Percentiles rank a stretch among this genome's conserved stretches.
Evolutionary conservation across 140 eudicot species (phyloP).

Genomic region (Stevia rebaudiana): DNA sequence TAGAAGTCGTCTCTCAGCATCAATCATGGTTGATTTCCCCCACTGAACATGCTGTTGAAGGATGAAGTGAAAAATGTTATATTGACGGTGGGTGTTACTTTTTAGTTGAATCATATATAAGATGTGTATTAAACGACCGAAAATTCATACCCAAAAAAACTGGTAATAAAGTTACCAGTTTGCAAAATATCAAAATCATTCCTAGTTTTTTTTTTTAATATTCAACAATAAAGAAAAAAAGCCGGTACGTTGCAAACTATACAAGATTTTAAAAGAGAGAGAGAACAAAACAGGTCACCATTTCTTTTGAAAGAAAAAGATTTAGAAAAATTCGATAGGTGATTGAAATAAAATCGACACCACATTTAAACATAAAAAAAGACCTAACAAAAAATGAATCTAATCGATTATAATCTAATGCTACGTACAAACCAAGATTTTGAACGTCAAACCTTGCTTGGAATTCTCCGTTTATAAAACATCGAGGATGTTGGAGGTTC

Average conservation of each 20-base stretch:
- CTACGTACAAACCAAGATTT: too few species aligned
- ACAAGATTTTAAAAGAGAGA: too few species aligned
- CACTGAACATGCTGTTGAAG: slow-evolving; percentile 59
- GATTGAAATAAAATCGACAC: background rate
- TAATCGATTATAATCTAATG: too few species aligned
- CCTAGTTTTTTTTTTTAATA: too few species aligned
- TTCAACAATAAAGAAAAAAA: too few species aligned
- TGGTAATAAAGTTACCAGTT: too few species aligned
- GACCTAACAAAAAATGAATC: background rate
- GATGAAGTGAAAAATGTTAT: background rate
- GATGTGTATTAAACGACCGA: too few species aligned
- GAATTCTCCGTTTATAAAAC: slow-evolving; percentile 62
- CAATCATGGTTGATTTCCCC: slow-evolving; percentile 67
- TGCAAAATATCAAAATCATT: too few species aligned
- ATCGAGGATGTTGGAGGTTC: slow-evolving; percentile 62
- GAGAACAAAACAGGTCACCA: background rate
- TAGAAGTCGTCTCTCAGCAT: slow-evolving; percentile 74
- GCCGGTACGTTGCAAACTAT: too few species aligned
- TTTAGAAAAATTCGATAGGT: background rate
- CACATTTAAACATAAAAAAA: too few species aligned
- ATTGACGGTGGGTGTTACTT: background rate
- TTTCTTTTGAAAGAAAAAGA: background rate
- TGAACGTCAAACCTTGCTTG: slow-evolving; percentile 52
- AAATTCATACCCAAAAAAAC: too few species aligned
- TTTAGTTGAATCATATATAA: too few species aligned